Percentiles rank a stretch among this genome's conserved stretches.
Evolutionary conservation across 768 basidiomycete genomes (phyloP).

Genomic region (Naematelia aurantialba): DNA sequence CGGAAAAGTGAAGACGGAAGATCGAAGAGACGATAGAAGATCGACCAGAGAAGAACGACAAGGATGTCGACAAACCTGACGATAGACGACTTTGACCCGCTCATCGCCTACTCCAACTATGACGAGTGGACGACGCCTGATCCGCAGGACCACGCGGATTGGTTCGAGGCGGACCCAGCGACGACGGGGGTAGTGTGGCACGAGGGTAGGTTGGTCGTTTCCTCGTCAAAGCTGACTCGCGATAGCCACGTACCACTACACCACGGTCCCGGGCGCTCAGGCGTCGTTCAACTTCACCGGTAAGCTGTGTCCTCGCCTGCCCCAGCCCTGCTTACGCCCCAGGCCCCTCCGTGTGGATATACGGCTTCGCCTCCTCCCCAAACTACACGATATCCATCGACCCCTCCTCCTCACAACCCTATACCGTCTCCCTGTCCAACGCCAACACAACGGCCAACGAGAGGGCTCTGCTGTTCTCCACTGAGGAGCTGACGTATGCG

Average conservation of each 20-base stretch:
- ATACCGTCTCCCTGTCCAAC: conserved; percentile 14
- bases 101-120: conserved; percentile 35
- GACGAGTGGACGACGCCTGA: conserved; percentile 48
- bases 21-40: no score
- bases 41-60: neutral
- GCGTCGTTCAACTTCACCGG: conserved; percentile 48
- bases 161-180: conserved; percentile 32
- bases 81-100: conserved; percentile 50
- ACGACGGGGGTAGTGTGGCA: conserved; percentile 44
- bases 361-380: conserved; percentile 30
- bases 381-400: conserved; percentile 40
- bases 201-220: conserved; percentile 29
- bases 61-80: conserved; percentile 25
- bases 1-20: no score
- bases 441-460: conserved; percentile 8
- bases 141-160: conserved; percentile 43
- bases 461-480: conserved; percentile 25
- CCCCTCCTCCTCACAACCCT: conserved; percentile 14
- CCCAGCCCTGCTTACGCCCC: neutral
- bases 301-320: conserved; percentile 10
- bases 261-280: conserved; percentile 29
- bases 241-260: conserved; percentile 47
- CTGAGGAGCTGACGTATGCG: conserved; percentile 20
- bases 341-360: conserved; percentile 40
- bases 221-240: neutral